Evolutionary conservation across 495 filamentous ascomycete species (phyloP), one percentile per base, ranked within the genome.

Genomic region (Hyaloscypha bicolor): DNA sequence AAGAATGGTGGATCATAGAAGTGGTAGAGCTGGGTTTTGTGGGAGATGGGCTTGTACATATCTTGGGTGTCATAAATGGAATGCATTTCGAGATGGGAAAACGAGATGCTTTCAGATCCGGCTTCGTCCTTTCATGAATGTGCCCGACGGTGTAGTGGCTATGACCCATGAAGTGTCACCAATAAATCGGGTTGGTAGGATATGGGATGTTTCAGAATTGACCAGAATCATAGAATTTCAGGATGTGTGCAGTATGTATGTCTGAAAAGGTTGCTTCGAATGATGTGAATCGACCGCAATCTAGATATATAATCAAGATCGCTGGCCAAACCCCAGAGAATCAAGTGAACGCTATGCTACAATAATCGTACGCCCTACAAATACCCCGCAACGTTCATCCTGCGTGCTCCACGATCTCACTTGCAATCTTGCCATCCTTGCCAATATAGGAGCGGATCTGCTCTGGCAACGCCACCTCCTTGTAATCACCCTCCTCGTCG

Each of bases 391-490:
- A 1, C 30, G 30, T 21, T 69, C 82, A 93, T 59, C 93, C 92
- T 61, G 88, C 86, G 79, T 96, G 93, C 69, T 93, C 92, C 19
- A 97, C 93, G 74, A 97, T 96, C 82, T 97, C 93, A 73, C 82
- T 93, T 21, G 91, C 85, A 68, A 96, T 72, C 67, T 88, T 84
- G 52, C 92, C 91, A 67, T 78, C 77, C 67, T 79, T 71, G 73
- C 90, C 89, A 66, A 90, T 83, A 65, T 89, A 90, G 62, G 88
- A 92, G 82, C 91, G 89, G 59, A 97, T 88, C 86, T 99, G 95
- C 77, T 93, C 90, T 5, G 95, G 95, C 60, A 97, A 76, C 16
- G 95, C 86, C 63, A 88, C 86, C 80, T 99, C 95, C 75, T 85
- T 88, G 72, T 91, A 93, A 69, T 99, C 95, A 8, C 80, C 88